Percentiles rank a stretch among this genome's conserved stretches.
phyloP scores from a whole-genome alignment of 805 yeast species.

The Saccharomyces cerevisiae region DNA sequence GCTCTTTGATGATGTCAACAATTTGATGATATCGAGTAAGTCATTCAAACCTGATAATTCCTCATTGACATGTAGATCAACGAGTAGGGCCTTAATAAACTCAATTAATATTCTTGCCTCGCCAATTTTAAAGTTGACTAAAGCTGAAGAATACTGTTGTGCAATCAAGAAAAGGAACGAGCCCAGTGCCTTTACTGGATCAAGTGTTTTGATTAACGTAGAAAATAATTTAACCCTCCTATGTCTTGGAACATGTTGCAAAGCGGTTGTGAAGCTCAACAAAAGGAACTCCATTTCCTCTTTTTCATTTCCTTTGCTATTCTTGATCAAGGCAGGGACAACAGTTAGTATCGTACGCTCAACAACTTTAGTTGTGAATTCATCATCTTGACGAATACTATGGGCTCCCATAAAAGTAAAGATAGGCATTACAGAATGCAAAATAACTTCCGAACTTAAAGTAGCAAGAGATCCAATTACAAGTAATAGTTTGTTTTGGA shows the following conservation, averaged over 20 bases:
- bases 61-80: conserved; percentile 57
- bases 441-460: conserved; percentile 79
- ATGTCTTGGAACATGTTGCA: conserved; percentile 92
- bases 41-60: conserved; percentile 50
- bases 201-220: conserved; percentile 69
- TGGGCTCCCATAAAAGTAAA: conserved; percentile 99
- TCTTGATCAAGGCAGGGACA: conserved; percentile 74
- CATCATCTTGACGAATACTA: conserved; percentile 93
- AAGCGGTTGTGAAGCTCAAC: conserved; percentile 87
- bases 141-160: conserved; percentile 57
- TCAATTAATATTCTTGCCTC: conserved; percentile 66
- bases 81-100: conserved; percentile 62
- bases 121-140: conserved; percentile 46
- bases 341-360: conserved; percentile 86
- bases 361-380: conserved; percentile 83
- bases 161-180: conserved; percentile 71
- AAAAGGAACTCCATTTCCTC: conserved; percentile 78
- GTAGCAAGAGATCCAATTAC: conserved; percentile 84
- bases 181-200: conserved; percentile 57
- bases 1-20: conserved; percentile 32
- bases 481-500: conserved; percentile 77
- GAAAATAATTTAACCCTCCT: conserved; percentile 81
- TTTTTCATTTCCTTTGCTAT: conserved; percentile 32
- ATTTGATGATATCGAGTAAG: conserved; percentile 36
- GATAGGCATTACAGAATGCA: conserved; percentile 98